Evolutionary conservation across 352 stramenopile genomes (phyloP).

Genomic region (Nothophytophthora sp.): DNA sequence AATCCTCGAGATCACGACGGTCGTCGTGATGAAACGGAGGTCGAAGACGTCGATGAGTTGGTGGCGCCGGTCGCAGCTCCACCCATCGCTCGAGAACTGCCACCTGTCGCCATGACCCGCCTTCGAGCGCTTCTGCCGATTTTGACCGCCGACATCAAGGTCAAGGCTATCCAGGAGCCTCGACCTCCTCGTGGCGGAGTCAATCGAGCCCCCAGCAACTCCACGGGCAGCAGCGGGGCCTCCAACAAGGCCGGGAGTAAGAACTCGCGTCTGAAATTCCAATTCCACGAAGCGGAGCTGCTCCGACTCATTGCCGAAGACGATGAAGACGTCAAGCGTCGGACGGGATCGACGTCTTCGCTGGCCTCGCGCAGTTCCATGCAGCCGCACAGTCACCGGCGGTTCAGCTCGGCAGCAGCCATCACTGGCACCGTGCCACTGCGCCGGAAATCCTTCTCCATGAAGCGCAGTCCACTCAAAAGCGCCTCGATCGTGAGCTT

Average conservation of each 20-base stretch:
- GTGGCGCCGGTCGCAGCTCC: no score
- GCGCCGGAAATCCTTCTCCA: conserved; percentile 64
- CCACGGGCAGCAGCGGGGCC: background rate
- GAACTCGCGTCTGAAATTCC: conserved; percentile 52
- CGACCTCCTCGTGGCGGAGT: conserved; percentile 26
- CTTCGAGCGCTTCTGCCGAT: conserved; percentile 25
- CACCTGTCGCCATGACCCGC: background rate
- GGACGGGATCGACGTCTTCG: background rate
- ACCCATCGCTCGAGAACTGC: conserved; percentile 1
- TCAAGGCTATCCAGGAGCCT: conserved; percentile 47
- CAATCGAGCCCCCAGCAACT: background rate
- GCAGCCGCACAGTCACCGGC: conserved; percentile 18
- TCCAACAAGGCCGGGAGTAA: conserved; percentile 2
- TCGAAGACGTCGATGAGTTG: conserved; percentile 3
- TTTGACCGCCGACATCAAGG: conserved; percentile 18
- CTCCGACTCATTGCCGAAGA: conserved; percentile 21
- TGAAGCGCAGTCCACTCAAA: conserved; percentile 63
- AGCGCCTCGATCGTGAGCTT: conserved; percentile 12
- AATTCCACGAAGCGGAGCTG: conserved; percentile 57
- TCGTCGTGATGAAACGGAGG: conserved; percentile 4
- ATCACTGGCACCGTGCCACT: conserved; percentile 48
- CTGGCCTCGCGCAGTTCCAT: background rate
- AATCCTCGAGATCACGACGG: conserved; percentile 1
- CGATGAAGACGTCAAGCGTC: conserved; percentile 17
- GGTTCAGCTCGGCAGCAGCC: conserved; percentile 32